Base-by-base conservation (phyloP, 2,329 filamentous ascomycete species). In the Fusarium staphyleae region DNA sequence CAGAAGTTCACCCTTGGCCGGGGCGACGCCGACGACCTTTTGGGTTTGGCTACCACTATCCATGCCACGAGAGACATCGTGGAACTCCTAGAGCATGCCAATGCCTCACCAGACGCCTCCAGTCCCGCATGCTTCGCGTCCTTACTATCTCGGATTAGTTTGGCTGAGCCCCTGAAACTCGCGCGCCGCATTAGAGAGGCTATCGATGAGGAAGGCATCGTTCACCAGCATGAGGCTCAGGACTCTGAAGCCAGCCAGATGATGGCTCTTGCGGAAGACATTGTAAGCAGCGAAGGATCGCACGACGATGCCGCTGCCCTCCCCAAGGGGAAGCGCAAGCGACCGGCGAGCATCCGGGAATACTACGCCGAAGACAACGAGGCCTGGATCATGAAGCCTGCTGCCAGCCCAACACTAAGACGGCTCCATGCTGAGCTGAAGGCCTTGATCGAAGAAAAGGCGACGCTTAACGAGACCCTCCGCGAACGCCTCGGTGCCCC, bases 1-100 rank as follows among this genome's bases (percentile, higher is more conserved):
- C 95, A 98, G 68, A 97, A 95, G 70, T 98, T 99, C 71, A 90
- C 93, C 1, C 83, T 98, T 8, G 93, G 93, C 10, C 85, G 91
- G 58, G 95, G 93, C n/a, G 90, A 96, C 67, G 83, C 93, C 1
- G 93, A 98, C 69, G 95, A 98, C 72, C 81, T 99, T 30, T 78
- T 98, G 35, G 89, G 86, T 42, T 79, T 99, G 12, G 90, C 91
- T 1, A 88, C 84, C 62, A 96, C 95, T 1, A 90, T 98, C 54
- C 75, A 83, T 44, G 87, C 89, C 5, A 92, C 90, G 4, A 81
- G 85, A 48, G 82, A 87, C 14, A 86, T 96, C 36, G 77, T 83
- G 1, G 66, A 70, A 22, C 72, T 85, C 22, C 75, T 85, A 3
- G 54, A 66, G 34, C 59, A 69, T 4, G 57, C 66, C 9, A 52